phyloP scores from a whole-genome alignment of 345 rosid genomes.

The Psidium guajava region DNA sequence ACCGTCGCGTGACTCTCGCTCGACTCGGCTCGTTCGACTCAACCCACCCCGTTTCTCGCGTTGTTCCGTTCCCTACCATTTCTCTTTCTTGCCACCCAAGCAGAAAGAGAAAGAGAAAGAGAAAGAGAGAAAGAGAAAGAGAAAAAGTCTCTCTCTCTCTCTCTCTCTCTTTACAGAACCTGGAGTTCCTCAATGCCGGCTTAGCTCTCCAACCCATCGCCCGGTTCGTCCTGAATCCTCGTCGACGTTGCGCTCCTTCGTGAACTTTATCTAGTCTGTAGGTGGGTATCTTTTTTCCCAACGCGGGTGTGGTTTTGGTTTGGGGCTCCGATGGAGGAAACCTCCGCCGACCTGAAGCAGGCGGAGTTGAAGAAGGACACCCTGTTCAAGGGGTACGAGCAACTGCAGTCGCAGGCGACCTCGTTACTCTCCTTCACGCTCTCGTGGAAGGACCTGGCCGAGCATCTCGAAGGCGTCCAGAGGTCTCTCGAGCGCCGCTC shows the following conservation, averaged over 20 bases:
- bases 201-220: not conserved
- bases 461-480: not conserved
- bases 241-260: not conserved
- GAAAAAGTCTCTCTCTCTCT: not conserved
- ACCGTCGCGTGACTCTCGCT: not conserved
- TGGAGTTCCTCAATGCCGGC: not conserved
- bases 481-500: not conserved
- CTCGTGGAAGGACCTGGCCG: conserved; percentile 6
- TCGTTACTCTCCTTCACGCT: not conserved
- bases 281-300: not conserved
- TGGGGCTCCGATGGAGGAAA: not conserved
- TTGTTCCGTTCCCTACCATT: not conserved
- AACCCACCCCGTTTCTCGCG: not conserved
- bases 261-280: too few species aligned
- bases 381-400: not conserved
- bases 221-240: not conserved
- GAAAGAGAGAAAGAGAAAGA: not conserved
- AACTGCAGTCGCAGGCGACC: not conserved
- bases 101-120: too few species aligned
- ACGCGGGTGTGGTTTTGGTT: not conserved
- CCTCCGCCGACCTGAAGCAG: not conserved
- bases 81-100: not conserved
- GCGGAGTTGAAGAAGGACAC: not conserved
- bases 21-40: not conserved
- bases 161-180: accelerated